Base-by-base conservation (phyloP, 2,329 filamentous ascomycete genomes). In the Apiospora rasikravindrae region DNA sequence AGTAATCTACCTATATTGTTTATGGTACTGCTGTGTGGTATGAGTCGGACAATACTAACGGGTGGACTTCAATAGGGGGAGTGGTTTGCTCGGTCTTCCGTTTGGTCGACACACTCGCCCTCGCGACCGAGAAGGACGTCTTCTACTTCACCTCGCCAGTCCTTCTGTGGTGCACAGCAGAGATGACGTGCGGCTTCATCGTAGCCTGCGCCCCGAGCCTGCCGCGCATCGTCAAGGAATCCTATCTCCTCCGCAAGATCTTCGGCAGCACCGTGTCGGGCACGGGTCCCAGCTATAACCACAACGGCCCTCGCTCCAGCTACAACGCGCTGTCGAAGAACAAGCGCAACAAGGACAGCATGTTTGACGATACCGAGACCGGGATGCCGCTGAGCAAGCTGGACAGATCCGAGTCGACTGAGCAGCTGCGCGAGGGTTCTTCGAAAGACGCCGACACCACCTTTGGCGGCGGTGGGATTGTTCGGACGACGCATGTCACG, bases 11-110 rank as follows among this genome's bases (percentile, higher is more conserved):
- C 8, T 3, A 51, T 11, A 19, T 45, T 37, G 1, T 49, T 11
- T 64, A 19, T 5, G 22, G 3, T 8, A 22, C 66, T 44, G n/a
- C 10, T 26, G 11, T 24, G 11, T 4, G 13, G 13, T 24, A 1
- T 22, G 24, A 19, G 14, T 26, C n/a, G 14, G 10, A 22, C 3
- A 3, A 44, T 29, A 24, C 67, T 69, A 16, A 69, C 4, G 16
- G 1, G 19, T 1, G 7, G 14, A n/a, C 26, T 2, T 22, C 5
- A 6, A 16, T 16, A 73, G 72, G 14, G 72, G 72, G 69, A 5
- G 72, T 73, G 22, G 24, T 73, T 13, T 73, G 72, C 29, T 70
- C 70, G 14, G 64, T 73, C 22, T 70, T 71, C 29, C 72, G 72
- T 4, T 26, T 73, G 2, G 49, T 19, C 26, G 70, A 61, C 14